Conservation (phyloP, 352 stramenopile genomes). For the Globisporangium orthogonon region DNA sequence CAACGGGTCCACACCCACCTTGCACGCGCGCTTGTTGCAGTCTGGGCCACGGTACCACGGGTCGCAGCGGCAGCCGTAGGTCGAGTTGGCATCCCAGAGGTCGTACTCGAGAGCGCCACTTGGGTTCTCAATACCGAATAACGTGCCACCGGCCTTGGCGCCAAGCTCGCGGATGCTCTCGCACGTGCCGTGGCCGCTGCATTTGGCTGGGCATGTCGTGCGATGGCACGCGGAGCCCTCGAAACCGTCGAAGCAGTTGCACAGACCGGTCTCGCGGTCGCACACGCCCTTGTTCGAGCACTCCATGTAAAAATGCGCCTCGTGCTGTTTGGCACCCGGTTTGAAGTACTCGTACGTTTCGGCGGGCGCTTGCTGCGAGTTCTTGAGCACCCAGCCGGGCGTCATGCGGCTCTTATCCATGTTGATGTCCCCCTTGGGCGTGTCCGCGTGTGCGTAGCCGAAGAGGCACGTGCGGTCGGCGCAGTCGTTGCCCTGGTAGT, state of each 20-base stretch:
- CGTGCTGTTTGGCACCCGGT: slow-evolving; percentile 24
- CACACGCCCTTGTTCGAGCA: slow-evolving; percentile 93
- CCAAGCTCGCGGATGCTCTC: slow-evolving; percentile 58
- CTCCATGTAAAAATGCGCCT: slow-evolving; percentile 91
- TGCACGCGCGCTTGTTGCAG: slow-evolving; percentile 63
- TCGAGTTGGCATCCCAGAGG: slow-evolving; percentile 79
- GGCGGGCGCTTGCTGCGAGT: slow-evolving; percentile 65
- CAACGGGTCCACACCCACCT: slow-evolving; percentile 65
- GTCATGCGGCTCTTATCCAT: slow-evolving; percentile 46
- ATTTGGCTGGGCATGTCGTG: slow-evolving; percentile 61
- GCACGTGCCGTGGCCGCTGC: slow-evolving; percentile 66
- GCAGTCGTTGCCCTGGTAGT: slow-evolving; percentile 81
- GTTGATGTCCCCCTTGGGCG: slow-evolving; percentile 92
- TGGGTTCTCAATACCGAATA: slow-evolving; percentile 24
- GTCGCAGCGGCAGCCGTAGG: slow-evolving; percentile 87
- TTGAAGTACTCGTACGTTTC: slow-evolving; percentile 75
- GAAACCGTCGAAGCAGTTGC: slow-evolving; percentile 88
- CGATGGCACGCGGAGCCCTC: slow-evolving; percentile 86
- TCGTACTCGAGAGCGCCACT: slow-evolving; percentile 30
- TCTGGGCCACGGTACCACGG: slow-evolving; percentile 82
- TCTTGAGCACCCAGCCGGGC: slow-evolving; percentile 50
- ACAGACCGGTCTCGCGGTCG: slow-evolving; percentile 76
- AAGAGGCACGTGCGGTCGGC: slow-evolving; percentile 81
- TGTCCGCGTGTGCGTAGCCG: slow-evolving; percentile 87
- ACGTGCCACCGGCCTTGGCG: slow-evolving; percentile 31